Base-by-base conservation (phyloP, 345 rosid genomes). In the Lumnitzera racemosa region DNA sequence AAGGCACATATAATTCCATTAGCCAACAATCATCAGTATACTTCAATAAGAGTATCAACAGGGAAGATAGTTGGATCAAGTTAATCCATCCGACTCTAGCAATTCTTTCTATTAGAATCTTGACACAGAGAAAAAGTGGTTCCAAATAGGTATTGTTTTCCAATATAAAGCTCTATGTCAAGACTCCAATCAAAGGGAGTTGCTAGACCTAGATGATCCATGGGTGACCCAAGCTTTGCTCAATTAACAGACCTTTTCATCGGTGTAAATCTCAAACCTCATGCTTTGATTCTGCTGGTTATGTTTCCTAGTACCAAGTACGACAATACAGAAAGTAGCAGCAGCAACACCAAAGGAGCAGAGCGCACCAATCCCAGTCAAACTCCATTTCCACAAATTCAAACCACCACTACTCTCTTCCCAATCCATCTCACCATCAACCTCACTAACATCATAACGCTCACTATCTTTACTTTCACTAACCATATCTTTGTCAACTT, bases 321-420 rank as follows among this genome's bases (percentile, higher is more conserved):
- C 63, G 70, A 89, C 67, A 59, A 86, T 72, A 61, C 90, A 87
- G 11, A 86, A 67, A 27, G 96, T 84, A 27, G 94, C 97, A 47
- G 99, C 99, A 56, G 95, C 98, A 59, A 84, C 79, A 43, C 97
- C 96, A 23, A 94, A 84, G 1, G 97, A 84, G 68, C 99, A 94
- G 46, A 94, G 77, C 0, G 99, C 89, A 61, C 99, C 96, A 64
- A 94, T 76, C 55, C 99, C 96, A 47, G 72, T 77, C 47, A 86
- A 69, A 70, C 97, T 78, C 88, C 77, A 70, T 71, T 86, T 94
- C 97, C 96, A 84, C 1, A 92, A 15, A 55, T 85, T 86, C 74
- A 79, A 46, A 25, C 82, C 86, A 15, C 74, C 71, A 25, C 47
- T 46, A 43, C 53, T 56, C 24, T 75, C 78, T 53, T 78, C 88